A percentile compares a stretch with the other conserved stretches of the same genome.
Conservation (phyloP, 345 rosid genomes). For the Balakata baccata region DNA sequence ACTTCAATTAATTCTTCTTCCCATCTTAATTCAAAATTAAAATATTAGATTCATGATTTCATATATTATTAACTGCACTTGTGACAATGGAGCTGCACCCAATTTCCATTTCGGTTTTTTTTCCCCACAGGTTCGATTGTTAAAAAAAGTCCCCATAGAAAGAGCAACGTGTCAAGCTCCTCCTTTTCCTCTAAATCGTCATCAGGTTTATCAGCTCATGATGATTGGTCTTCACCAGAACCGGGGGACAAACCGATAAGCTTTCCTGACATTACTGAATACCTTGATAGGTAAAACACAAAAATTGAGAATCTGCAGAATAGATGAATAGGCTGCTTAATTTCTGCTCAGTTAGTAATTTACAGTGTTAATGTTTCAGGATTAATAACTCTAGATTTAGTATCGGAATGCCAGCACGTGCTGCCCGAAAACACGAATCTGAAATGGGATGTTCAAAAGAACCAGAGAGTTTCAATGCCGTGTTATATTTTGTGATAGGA, state of each 20-base stretch:
- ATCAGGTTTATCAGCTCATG: constrained; percentile 2
- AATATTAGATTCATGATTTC: too few species aligned
- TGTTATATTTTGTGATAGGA: constrained; percentile 41
- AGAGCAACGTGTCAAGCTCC: neutral
- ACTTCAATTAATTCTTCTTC: neutral
- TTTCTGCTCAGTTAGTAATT: too few species aligned
- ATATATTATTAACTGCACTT: too few species aligned
- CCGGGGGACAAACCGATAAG: constrained; percentile 13
- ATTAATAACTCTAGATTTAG: constrained; percentile 26
- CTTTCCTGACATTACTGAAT: constrained; percentile 20
- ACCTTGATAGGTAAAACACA: constrained; percentile 28
- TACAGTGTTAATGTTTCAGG: constrained; percentile 30
- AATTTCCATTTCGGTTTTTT: too few species aligned
- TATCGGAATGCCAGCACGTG: constrained; percentile 42
- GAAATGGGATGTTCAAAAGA: constrained; percentile 18
- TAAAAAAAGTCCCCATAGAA: constrained; percentile 20
- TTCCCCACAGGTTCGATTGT: constrained; percentile 25
- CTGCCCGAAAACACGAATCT: constrained; percentile 26
- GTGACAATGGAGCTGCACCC: neutral
- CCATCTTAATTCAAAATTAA: too few species aligned
- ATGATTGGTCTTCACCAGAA: constrained; percentile 20
- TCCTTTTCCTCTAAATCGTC: neutral
- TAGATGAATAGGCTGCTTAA: too few species aligned
- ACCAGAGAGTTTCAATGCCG: constrained; percentile 34
- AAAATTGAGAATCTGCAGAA: neutral